These are phyloP conservation scores for Fallopia convolvulus DNA, from an alignment of 148 eudicot genomes.

Conservation along the genomic window DNA sequence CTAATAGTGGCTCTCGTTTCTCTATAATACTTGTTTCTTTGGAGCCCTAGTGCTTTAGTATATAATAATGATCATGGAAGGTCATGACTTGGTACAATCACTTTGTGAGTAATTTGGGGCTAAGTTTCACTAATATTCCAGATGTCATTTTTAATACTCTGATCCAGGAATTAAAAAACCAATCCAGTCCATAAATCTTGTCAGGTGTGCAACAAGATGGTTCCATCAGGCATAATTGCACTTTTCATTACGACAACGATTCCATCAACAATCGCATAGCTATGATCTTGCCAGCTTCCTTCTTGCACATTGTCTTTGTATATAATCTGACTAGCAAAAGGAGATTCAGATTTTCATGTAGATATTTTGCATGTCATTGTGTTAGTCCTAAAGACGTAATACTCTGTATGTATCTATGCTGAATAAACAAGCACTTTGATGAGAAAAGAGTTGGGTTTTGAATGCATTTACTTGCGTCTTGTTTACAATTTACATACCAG, in stretches of 20 bases:
- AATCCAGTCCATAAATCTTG: no score
- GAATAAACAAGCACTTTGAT: background rate
- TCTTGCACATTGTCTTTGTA: slow-evolving; percentile 64
- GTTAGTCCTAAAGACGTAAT: background rate
- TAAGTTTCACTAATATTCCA: no score
- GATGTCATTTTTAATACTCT: no score
- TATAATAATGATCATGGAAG: no score
- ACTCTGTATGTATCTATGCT: no score
- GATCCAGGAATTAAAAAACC: no score
- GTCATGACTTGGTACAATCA: no score
- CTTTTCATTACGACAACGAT: slow-evolving; percentile 48
- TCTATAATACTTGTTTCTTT: no score
- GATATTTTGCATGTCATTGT: background rate
- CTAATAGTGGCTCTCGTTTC: no score
- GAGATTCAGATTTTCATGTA: background rate
- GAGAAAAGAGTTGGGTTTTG: background rate
- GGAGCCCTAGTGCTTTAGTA: no score
- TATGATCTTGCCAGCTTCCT: slow-evolving; percentile 54
- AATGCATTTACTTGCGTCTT: background rate
- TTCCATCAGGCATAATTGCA: slow-evolving; percentile 51
- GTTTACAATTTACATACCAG: slow-evolving; percentile 49
- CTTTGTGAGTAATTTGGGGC: no score
- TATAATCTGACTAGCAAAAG: slow-evolving; percentile 31
- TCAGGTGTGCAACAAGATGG: slow-evolving; percentile 30
- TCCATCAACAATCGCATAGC: slow-evolving; percentile 48